Base-by-base conservation (phyloP, 2,329 filamentous ascomycete species). In the Escovopsis sp. region DNA sequence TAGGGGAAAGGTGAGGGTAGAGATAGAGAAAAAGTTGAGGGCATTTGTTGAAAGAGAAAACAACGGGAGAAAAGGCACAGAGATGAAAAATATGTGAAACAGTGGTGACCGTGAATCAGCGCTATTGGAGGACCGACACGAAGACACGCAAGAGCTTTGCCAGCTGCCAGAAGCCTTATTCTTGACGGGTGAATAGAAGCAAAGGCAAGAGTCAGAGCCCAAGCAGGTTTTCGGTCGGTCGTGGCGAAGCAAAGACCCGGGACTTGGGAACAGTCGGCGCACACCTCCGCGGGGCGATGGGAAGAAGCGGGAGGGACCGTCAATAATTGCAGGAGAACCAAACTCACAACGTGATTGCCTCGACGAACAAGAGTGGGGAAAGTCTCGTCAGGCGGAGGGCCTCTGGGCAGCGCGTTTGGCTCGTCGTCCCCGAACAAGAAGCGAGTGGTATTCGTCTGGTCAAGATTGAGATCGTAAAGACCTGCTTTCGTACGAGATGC, bases 391-490 rank as follows among this genome's bases (percentile, higher is more conserved):
- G 76, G 79, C 48, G 78, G 76, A 42, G 80, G 77, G 63, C 50
- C 53, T 24, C 53, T 56, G 11, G 50, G 51, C 20, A 56, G 35
- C n/a, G 54, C 49, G 84, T 74, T 58, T 9, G 57, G 50, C 41
- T 87, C 79, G 45, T 87, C 85, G 52, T 86, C 83, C 45, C 82
- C 81, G 57, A 95, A 94, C 32, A 94, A 69, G 55, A 93, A 94
- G 42, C 83, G 79, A 24, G 85, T 76, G 11, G 84, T 87, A 63
- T 91, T 88, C 54, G 86, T 86, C 50, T 84, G 81, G 47, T 91
- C 87, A 43, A 94, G 67, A 33, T 74, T 74, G 51, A 78, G 71
- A 49, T 80, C 78, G 55, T 81, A 78, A 52, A 78, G 64, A 47
- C 80, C 74, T 50, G 71, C 77, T 50, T 81, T 75, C 49, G 79